Evolutionary conservation across 1,139 yeast genomes (phyloP).

Genomic region (Petasospora rhodanensis): DNA sequence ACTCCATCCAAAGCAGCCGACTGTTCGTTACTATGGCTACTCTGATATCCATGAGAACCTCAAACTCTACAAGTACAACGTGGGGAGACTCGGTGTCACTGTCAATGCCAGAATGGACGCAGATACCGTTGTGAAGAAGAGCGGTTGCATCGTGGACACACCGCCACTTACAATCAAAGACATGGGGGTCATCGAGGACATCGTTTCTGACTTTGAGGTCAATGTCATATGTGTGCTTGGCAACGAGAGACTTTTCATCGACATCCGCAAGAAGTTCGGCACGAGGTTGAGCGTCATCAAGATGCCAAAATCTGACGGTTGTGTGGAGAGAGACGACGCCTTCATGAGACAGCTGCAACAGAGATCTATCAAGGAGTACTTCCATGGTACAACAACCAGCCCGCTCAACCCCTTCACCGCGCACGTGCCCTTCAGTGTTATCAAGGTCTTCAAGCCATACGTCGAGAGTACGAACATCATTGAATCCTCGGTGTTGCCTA

Average conservation of each 20-base stretch:
- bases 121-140: constrained; percentile 46
- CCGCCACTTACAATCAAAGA: constrained; percentile 46
- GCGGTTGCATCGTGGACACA: constrained; percentile 80
- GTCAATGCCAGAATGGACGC: constrained; percentile 53
- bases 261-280: constrained; percentile 50
- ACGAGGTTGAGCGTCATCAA: constrained; percentile 47
- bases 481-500: constrained; percentile 35
- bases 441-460: constrained; percentile 46
- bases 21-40: constrained; percentile 76
- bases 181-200: constrained; percentile 44
- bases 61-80: constrained; percentile 52
- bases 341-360: constrained; percentile 71
- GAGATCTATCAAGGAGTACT: constrained; percentile 76
- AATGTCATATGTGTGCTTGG: constrained; percentile 57
- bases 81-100: constrained; percentile 55
- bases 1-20: constrained; percentile 83
- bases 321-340: constrained; percentile 68
- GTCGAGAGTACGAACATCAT: constrained; percentile 21
- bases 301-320: constrained; percentile 68
- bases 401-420: constrained; percentile 75
- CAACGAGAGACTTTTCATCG: constrained; percentile 60
- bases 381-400: constrained; percentile 69
- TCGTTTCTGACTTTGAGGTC: constrained; percentile 59
- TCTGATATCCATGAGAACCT: constrained; percentile 55
- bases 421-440: constrained; percentile 46